Evolutionary conservation across 768 basidiomycete species (phyloP), one percentile per base, ranked within the genome.

Genomic region (Podaxis sp.): DNA sequence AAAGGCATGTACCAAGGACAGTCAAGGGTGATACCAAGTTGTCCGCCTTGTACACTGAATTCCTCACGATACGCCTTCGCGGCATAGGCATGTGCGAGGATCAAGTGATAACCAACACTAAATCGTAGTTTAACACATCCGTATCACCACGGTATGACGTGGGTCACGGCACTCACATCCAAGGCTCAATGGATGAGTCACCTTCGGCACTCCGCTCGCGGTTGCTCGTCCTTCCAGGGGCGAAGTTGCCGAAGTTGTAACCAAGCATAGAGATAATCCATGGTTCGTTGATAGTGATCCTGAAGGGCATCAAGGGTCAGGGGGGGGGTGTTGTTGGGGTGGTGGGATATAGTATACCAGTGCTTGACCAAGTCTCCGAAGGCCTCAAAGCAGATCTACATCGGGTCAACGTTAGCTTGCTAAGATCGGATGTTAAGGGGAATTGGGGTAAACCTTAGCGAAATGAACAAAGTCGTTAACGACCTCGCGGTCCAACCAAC

Each of bases 281-380:
- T 1, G 88, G 88, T 74, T 93, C 90, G 74, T 92, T 91, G 71
- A 87, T 71, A 0, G 89, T 90, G 60, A 89, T 78, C 87, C 86
- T 86, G 33, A 19, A 26, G 38, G 2, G 1, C 9, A 8, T 28
- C 39, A 39, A 54, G 11, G 40, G 44, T 64, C 33, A 58, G 52
- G 24, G 40, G 22, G 22, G 58, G 38, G 19, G 17, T 4, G 15
- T 51, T 12, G 7, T 13, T 22, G 7, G 28, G 26, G 28, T 24
- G 9, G 17, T 12, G 49, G 26, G 49, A 13, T 24, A 51, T 4
- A 39, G 66, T 61, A 52, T 64, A 85, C 90, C 89, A 91, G 70
- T 88, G 76, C 71, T 89, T 88, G 65, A 92, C 90, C 46, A 88
- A 76, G 69, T 89, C 87, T 3, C 90, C 90, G 66, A 87, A 92